Conservation (phyloP, 2,329 filamentous ascomycete species). For the Rutstroemia sp. region DNA sequence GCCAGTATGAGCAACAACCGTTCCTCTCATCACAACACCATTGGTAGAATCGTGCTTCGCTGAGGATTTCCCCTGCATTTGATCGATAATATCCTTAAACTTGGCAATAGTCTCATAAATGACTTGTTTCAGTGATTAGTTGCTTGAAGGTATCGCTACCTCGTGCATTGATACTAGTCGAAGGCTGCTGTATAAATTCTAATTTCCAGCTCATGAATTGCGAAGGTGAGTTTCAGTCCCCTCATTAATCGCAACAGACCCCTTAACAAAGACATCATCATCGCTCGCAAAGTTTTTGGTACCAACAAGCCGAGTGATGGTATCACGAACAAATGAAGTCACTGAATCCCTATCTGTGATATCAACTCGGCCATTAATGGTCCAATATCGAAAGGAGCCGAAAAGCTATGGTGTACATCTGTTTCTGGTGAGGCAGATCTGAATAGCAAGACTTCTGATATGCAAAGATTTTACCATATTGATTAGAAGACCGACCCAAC, state of each 20-base stretch:
- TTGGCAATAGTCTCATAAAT: neutral
- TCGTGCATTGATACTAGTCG: neutral
- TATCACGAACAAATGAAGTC: too few relatives aligned
- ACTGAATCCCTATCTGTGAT: too few relatives aligned
- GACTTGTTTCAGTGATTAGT: neutral
- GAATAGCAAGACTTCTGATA: too few relatives aligned
- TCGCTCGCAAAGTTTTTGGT: too few relatives aligned
- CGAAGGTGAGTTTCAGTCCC: neutral
- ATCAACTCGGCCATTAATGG: too few relatives aligned
- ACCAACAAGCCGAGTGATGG: too few relatives aligned
- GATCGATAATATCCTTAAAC: neutral
- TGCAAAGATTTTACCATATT: neutral
- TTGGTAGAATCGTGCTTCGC: neutral
- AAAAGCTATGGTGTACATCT: too few relatives aligned
- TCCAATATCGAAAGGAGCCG: too few relatives aligned
- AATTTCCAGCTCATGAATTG: neutral
- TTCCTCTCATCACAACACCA: neutral
- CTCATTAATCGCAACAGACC: neutral
- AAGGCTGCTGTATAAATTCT: neutral
- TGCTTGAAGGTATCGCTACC: neutral
- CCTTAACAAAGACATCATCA: too few relatives aligned
- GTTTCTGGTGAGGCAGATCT: too few relatives aligned
- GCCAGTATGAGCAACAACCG: slow-evolving; percentile 35
- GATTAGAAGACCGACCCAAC: too few relatives aligned
- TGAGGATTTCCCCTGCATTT: neutral